These are phyloP conservation scores for Curvularia verruculosa DNA, from an alignment of 2,329 filamentous ascomycete species.

Conservation along the genomic window DNA sequence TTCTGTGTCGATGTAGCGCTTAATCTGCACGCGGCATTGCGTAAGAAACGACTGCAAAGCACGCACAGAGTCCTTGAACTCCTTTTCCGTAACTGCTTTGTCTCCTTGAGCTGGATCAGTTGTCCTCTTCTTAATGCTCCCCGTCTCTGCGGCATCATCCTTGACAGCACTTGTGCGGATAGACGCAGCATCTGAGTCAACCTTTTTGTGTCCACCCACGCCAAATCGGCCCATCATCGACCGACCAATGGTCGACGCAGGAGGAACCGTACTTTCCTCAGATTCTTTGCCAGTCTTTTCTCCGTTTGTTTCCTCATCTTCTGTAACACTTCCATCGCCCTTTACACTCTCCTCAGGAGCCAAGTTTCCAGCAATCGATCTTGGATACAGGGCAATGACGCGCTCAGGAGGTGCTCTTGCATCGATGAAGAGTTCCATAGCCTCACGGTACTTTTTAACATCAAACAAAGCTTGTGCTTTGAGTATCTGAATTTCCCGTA, in stretches of 20 bases:
- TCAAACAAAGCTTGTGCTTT: conserved; percentile 88
- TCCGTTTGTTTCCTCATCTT: conserved; percentile 35
- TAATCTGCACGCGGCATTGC: conserved; percentile 73
- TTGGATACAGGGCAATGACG: conserved; percentile 84
- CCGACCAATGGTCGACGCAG: conserved; percentile 39
- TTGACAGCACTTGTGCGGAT: conserved; percentile 62
- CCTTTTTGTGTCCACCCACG: conserved; percentile 54
- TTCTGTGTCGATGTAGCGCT: conserved; percentile 65
- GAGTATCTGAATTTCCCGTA: conserved; percentile 86
- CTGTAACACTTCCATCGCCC: conserved; percentile 48
- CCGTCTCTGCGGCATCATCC: conserved; percentile 62
- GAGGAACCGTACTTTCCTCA: conserved; percentile 34
- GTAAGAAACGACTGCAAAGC: conserved; percentile 88
- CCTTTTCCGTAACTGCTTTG: conserved; percentile 71
- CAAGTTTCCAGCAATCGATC: conserved; percentile 79
- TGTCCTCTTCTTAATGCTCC: conserved; percentile 57
- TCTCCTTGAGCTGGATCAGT: conserved; percentile 57
- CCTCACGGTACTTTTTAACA: conserved; percentile 79
- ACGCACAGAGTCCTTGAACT: conserved; percentile 79
- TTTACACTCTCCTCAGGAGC: conserved; percentile 66
- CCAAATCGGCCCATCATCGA: conserved; percentile 57
- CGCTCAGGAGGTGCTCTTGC: conserved; percentile 88
- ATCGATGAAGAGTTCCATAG: conserved; percentile 89
- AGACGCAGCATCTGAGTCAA: conserved; percentile 60
- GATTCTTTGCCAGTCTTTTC: conserved; percentile 28